These are phyloP conservation scores for Barnettozyma botsteinii DNA, from an alignment of 805 yeast species.

Conservation along the genomic window DNA sequence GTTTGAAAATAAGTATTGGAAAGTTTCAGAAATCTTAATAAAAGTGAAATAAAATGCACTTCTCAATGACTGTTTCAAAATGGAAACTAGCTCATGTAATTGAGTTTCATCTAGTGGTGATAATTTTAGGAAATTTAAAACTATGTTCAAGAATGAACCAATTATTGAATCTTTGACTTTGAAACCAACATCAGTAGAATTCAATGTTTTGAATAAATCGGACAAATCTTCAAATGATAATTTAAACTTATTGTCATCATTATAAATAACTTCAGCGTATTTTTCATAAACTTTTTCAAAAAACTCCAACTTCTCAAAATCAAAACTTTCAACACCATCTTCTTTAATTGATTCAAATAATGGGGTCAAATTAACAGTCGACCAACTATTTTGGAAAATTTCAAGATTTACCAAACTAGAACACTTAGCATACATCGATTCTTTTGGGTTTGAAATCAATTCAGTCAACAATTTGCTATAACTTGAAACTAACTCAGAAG, in stretches of 20 bases:
- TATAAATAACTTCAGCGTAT: constrained; percentile 11
- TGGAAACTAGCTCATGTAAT: constrained; percentile 13
- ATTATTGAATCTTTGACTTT: constrained; percentile 28
- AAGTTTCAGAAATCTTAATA: constrained; percentile 11
- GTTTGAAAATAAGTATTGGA: constrained; percentile 16
- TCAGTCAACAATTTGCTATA: constrained; percentile 24
- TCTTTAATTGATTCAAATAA: constrained; percentile 17
- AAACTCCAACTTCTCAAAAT: constrained; percentile 25
- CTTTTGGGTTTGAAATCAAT: constrained; percentile 21
- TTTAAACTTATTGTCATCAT: constrained; percentile 3
- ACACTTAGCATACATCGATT: constrained; percentile 21
- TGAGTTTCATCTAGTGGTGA: constrained; percentile 18
- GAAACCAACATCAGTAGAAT: constrained; percentile 13
- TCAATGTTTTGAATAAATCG: constrained; percentile 4
- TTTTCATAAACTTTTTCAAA: constrained; percentile 23
- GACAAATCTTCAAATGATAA: constrained; percentile 12
- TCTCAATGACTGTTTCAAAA: constrained; percentile 15
- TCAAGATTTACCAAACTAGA: constrained; percentile 18
- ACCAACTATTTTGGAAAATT: constrained; percentile 27
- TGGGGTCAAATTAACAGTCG: constrained; percentile 13
- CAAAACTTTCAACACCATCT: constrained; percentile 12
- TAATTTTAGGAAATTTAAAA: constrained; percentile 17
- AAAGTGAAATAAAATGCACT: constrained; percentile 13
- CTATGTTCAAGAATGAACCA: constrained; percentile 24
- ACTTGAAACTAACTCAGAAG: constrained; percentile 5